Evolutionary conservation across 2,329 filamentous ascomycete genomes (phyloP), one percentile per base, ranked within the genome.

Genomic region (Ophiostoma piceae): DNA sequence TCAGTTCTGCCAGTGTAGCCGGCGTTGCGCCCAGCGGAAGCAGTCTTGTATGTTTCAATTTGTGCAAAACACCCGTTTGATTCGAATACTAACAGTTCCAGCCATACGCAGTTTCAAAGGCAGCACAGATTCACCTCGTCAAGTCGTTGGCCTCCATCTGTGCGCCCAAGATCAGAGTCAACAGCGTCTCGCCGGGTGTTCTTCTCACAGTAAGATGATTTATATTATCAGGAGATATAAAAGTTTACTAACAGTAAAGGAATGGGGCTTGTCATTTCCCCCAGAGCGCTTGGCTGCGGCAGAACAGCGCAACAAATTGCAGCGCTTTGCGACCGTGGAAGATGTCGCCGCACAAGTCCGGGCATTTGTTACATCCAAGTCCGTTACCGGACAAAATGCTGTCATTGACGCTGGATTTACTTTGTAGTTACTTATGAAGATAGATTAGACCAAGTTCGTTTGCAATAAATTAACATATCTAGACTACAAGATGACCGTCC

Each of bases 101-200:
- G 88, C 86, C 92, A 5, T 95, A 95, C 75, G 83, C 88, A 0
- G 89, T 93, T 22, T 91, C 90, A 57, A 95, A 95, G 77, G 85
- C 91, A 0, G 92, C 92, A 9, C 86, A 89, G 70, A 79, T 88
- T 47, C 86, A 88, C 74, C 80, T 88, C 2, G 79, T 82, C 22
- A 87, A 85, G 73, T 81, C 79, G 8, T 78, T 88, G 51, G 86
- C 86, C 16, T 47, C 43, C 6, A 47, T 47, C 43, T 47, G 43
- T 47, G 43, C 43, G n/a, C 43, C 43, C 7, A 19, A 6, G 19
- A 47, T 47, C 8, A 47, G 43, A 47, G 43, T 47, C 19, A 47
- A 47, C 16, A 47, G 43, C 43, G 43, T 47, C 43, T 47, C 43
- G 43, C 43, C 43, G 5, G 43, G 43, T 47, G 19, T 47, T 47